A percentile compares a stretch with the other conserved stretches of the same genome.
phyloP scores from a whole-genome alignment of 257 asterid species.

The Fraxinus quadrangulata region DNA sequence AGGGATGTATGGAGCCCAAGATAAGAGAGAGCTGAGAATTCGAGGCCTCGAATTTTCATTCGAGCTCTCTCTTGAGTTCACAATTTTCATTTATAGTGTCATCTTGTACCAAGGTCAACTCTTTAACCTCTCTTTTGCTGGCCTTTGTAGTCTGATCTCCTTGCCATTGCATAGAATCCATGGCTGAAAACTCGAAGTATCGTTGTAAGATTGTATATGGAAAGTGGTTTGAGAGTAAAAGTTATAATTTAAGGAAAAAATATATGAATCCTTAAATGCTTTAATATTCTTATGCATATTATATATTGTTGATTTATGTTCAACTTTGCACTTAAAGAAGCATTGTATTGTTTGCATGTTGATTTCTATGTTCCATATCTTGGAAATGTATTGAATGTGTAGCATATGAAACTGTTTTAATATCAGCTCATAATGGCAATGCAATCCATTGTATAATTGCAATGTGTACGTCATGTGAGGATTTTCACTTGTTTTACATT shows the following conservation, averaged over 20 bases:
- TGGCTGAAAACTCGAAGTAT: too few relatives aligned
- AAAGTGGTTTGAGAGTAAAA: too few relatives aligned
- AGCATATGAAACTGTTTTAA: neutral
- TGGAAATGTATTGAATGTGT: neutral
- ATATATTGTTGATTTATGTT: neutral
- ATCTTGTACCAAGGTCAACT: conserved; percentile 31
- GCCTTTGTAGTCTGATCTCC: conserved; percentile 29
- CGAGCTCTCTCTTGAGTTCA: conserved; percentile 62
- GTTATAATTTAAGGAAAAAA: too few relatives aligned
- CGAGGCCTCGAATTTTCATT: conserved; percentile 49
- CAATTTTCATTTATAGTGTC: conserved; percentile 38
- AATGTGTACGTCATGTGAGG: neutral
- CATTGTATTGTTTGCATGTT: neutral
- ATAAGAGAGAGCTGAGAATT: conserved; percentile 24
- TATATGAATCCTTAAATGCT: neutral
- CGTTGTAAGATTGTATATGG: too few relatives aligned
- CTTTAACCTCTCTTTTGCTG: conserved; percentile 35
- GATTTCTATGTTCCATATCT: neutral
- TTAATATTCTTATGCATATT: neutral
- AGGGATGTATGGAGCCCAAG: conserved; percentile 60
- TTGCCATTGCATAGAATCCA: conserved; percentile 20
- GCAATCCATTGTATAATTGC: neutral
- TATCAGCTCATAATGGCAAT: neutral
- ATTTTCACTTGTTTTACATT: conserved; percentile 1
- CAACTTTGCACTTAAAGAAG: neutral